These are phyloP conservation scores for Cucurbita pepo DNA, from an alignment of 306 rosid species.

Conservation along the genomic window DNA sequence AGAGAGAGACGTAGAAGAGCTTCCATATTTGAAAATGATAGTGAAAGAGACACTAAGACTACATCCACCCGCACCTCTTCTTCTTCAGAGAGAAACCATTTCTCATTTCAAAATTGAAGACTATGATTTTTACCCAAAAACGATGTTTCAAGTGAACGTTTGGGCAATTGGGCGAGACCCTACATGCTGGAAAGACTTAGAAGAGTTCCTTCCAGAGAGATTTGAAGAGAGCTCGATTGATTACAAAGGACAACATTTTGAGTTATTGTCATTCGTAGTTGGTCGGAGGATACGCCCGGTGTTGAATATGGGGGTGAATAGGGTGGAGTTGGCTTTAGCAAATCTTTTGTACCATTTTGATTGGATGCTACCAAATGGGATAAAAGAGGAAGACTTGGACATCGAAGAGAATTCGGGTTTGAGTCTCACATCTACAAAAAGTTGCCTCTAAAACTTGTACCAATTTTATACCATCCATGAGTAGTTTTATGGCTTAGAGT, in stretches of 20 bases:
- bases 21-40: constrained; percentile 21
- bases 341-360: constrained; percentile 28
- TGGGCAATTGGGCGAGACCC: constrained; percentile 31
- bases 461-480: background rate
- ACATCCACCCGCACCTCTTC: constrained; percentile 32
- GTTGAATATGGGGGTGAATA: constrained; percentile 7
- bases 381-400: constrained; percentile 18
- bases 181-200: constrained; percentile 14
- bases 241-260: constrained; percentile 24
- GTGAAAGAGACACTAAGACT: constrained; percentile 30
- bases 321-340: constrained; percentile 20
- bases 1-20: constrained; percentile 14
- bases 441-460: constrained; percentile 15
- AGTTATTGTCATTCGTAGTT: constrained; percentile 30
- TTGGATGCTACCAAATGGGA: too few relatives aligned
- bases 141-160: constrained; percentile 19
- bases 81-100: constrained; percentile 27
- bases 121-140: constrained; percentile 17
- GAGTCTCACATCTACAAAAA: constrained; percentile 15
- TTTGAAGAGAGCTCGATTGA: constrained; percentile 15
- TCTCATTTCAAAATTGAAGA: constrained; percentile 11
- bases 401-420: constrained; percentile 27
- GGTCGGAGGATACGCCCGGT: constrained; percentile 34
- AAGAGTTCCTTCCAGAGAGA: constrained; percentile 37
- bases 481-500: too few relatives aligned